Percentiles rank a stretch among this genome's conserved stretches.
phyloP scores from a whole-genome alignment of 2,329 filamentous ascomycete genomes.

The Penicillium sp. region DNA sequence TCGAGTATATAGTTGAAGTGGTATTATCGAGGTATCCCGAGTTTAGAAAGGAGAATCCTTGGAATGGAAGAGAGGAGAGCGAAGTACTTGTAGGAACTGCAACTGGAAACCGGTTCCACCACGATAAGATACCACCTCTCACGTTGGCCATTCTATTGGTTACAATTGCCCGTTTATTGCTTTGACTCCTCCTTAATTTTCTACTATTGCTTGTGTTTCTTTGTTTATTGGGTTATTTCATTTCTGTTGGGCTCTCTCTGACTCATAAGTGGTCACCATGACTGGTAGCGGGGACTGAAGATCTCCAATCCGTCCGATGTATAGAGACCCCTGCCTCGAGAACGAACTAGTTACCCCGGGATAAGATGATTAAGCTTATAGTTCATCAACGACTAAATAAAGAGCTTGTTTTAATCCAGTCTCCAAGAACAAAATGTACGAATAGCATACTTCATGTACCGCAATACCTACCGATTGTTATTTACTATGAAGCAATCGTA shows the following conservation, averaged over 20 bases:
- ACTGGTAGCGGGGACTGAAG: background rate
- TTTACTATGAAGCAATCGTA: no score
- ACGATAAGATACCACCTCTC: constrained; percentile 14
- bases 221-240: background rate
- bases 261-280: background rate
- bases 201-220: background rate
- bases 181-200: background rate
- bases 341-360: background rate
- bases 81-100: background rate
- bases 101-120: constrained; percentile 7
- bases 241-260: background rate
- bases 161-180: background rate
- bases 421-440: no score
- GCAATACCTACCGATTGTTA: no score
- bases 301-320: background rate
- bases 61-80: background rate
- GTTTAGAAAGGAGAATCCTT: background rate
- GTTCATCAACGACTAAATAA: background rate
- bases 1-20: background rate
- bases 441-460: no score
- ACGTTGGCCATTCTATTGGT: constrained; percentile 6
- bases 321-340: background rate
- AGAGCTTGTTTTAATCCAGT: background rate
- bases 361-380: background rate
- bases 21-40: background rate